Percentiles rank a stretch among this genome's conserved stretches.
phyloP scores from a whole-genome alignment of 1,139 yeast genomes.

The Pichia sp. region DNA sequence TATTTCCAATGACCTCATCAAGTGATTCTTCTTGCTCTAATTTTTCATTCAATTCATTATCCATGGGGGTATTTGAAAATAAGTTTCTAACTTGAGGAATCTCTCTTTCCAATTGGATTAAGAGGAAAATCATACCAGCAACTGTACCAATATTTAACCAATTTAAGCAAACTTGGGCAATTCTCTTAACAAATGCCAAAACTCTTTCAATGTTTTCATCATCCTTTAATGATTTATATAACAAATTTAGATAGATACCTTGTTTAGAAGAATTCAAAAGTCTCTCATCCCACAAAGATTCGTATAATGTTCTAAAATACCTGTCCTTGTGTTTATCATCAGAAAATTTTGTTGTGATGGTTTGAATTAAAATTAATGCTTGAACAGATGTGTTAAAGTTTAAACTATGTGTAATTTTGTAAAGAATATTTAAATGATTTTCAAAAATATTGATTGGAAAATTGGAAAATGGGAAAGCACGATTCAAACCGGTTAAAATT shows the following conservation, averaged over 20 bases:
- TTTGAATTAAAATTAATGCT: conserved; percentile 79
- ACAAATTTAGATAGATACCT: conserved; percentile 68
- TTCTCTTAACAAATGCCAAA: conserved; percentile 85
- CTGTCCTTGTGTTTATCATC: conserved; percentile 47
- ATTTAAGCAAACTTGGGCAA: conserved; percentile 73
- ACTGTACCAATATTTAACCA: conserved; percentile 88
- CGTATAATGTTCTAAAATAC: conserved; percentile 83
- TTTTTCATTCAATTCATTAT: conserved; percentile 35
- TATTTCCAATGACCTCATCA: conserved; percentile 13
- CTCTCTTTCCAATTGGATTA: conserved; percentile 57
- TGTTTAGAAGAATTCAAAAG: conserved; percentile 71
- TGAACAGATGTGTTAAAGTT: conserved; percentile 93
- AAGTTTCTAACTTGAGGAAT: conserved; percentile 48
- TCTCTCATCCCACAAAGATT: conserved; percentile 80
- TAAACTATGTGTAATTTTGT: conserved; percentile 86
- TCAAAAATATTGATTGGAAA: conserved; percentile 68
- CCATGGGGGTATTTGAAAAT: conserved; percentile 40
- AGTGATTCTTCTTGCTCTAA: conserved; percentile 28
- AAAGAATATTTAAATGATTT: conserved; percentile 75
- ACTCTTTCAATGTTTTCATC: conserved; percentile 63
- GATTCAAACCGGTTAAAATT: conserved; percentile 86
- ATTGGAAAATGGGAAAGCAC: conserved; percentile 90
- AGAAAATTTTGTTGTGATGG: conserved; percentile 49
- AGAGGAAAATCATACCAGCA: conserved; percentile 79
- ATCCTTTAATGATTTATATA: conserved; percentile 74